Evolutionary conservation across 176 grass and related monocot genomes (phyloP), one percentile per base, ranked within the genome.

Genomic region (Pontederia paniculata): DNA sequence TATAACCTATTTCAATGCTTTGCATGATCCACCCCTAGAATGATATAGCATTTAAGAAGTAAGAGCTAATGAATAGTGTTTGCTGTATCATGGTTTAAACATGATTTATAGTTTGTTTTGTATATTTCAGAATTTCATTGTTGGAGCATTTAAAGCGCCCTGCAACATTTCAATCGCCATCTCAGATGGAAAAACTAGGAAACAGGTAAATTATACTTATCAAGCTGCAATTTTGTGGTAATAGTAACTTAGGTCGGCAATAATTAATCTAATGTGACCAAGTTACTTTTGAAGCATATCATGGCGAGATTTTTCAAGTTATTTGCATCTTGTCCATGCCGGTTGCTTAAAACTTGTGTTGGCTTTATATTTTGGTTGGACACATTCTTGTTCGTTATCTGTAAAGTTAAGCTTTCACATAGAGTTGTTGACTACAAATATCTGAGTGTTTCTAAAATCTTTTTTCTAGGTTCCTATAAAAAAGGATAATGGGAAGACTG

Each of bases 61-160:
- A 31, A 31, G 25, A 5, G 25, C 25, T 31, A 31, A 5, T 31
- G 25, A 31, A 5, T 31, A 5, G 5, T 31, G 25, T 31, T 2
- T 31, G 25, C 5, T 31, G 25, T 31, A 31, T 31, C 25, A 31
- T 18, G 6, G 50, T 52, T 52, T 52, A 52, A 13, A 23, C 10
- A 37, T 37, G 20, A 28, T 5, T 31, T 12, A 10, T 21, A 47
- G 12, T 67, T 52, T 42, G 15, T 1, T 70, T 14, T 72, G 25
- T 43, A 12, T 53, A 43, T 52, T 62, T 23, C 57, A 72, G 69
- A 72, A 72, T 72, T 72, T 52, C 48, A 58, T 72, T 44, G 47
- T 52, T 62, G 69, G 69, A 61, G 69, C 69, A 23, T 72, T 72
- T 48, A 72, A 61, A 48, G 28, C 69, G 53, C 69, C 69, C 12